Conservation (phyloP, 2,329 filamentous ascomycete genomes). For the Teratosphaeria epicoccoides region DNA sequence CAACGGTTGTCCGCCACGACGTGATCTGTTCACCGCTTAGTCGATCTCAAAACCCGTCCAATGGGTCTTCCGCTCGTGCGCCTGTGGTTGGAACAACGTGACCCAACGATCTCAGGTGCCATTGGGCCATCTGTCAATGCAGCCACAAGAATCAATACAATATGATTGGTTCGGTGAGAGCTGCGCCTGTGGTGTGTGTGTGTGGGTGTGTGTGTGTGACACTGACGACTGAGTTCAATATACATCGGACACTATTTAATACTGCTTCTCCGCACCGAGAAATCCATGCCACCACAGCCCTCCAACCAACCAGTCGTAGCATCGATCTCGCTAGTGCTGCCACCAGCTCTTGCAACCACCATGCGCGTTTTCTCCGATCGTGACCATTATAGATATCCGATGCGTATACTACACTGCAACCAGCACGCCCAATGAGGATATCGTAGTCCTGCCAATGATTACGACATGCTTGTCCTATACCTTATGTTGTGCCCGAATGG, state of each 20-base stretch:
- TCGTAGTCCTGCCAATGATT: neutral
- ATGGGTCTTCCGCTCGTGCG: neutral
- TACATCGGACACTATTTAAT: neutral
- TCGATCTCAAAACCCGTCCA: neutral
- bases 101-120: neutral
- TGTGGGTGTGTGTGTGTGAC: neutral
- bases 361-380: neutral
- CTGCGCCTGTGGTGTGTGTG: neutral
- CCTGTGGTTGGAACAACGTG: neutral
- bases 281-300: neutral
- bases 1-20: neutral
- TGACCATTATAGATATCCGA: neutral
- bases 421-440: neutral
- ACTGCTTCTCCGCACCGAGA: neutral
- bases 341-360: neutral
- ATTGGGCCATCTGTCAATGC: neutral
- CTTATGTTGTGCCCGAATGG: neutral
- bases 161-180: neutral
- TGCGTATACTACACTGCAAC: neutral
- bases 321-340: neutral
- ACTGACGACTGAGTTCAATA: neutral
- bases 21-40: neutral
- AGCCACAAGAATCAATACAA: neutral
- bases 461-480: neutral
- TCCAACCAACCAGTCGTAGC: neutral